A percentile compares a stretch with the other conserved stretches of the same genome.
These are phyloP conservation scores for Phytophthora europaea DNA, from an alignment of 352 stramenopile genomes.

Conservation along the genomic window DNA sequence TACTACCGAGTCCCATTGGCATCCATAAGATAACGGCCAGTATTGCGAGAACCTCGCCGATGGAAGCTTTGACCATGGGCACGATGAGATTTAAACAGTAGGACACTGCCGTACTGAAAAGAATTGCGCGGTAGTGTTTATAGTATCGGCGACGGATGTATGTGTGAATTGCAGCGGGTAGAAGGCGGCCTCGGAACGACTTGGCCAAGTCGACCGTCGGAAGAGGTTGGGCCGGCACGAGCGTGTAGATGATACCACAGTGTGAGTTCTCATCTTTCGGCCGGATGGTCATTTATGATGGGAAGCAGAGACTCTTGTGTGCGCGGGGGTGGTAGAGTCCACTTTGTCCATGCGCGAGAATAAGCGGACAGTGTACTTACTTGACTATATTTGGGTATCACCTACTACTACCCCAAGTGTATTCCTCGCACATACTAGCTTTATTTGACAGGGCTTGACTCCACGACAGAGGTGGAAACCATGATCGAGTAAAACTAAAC, in stretches of 20 bases:
- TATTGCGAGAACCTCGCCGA: constrained; percentile 23
- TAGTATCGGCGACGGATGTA: constrained; percentile 32
- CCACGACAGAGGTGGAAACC: too few relatives aligned
- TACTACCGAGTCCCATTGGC: constrained; percentile 37
- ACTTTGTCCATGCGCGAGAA: not conserved
- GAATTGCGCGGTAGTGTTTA: constrained; percentile 29
- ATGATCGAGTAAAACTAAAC: too few relatives aligned
- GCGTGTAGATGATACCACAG: constrained; percentile 21
- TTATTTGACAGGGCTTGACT: too few relatives aligned
- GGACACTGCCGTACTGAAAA: constrained; percentile 22
- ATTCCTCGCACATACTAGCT: too few relatives aligned
- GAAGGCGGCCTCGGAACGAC: constrained; percentile 41
- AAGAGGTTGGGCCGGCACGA: constrained; percentile 40
- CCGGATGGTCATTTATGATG: not conserved
- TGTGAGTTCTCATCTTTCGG: not conserved
- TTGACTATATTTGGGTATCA: not conserved
- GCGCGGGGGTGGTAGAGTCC: not conserved
- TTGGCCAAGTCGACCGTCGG: constrained; percentile 48
- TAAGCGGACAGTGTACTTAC: not conserved
- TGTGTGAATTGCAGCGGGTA: constrained; percentile 27
- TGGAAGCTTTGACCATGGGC: constrained; percentile 25
- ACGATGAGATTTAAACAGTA: constrained; percentile 36
- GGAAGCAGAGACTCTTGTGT: not conserved
- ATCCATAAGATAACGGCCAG: constrained; percentile 33
- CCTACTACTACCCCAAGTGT: not conserved